Evolutionary conservation across 495 filamentous ascomycete genomes (phyloP).

Genomic region (Penicillium riverlandense): DNA sequence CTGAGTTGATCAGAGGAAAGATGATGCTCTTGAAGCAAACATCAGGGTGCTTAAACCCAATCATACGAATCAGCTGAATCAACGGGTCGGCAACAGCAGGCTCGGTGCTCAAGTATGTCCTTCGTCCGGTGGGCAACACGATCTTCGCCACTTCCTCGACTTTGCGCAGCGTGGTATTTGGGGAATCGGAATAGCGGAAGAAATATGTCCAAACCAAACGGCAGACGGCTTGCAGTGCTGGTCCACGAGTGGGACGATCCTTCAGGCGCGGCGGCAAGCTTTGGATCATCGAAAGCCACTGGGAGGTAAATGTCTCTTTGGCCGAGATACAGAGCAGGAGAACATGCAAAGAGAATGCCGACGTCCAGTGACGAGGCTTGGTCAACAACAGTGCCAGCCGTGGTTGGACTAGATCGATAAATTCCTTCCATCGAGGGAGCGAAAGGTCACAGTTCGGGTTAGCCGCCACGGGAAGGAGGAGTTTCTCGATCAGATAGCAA

Average conservation of each 20-base stretch:
- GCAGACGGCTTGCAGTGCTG: conserved; percentile 81
- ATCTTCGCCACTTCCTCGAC: conserved; percentile 81
- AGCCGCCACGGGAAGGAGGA: conserved; percentile 82
- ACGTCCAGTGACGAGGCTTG: conserved; percentile 85
- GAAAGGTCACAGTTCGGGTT: conserved; percentile 65
- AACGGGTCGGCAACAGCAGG: conserved; percentile 76
- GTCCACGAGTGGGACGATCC: conserved; percentile 70
- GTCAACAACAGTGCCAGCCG: conserved; percentile 73
- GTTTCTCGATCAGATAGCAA: conserved; percentile 79
- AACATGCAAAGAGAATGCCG: conserved; percentile 78
- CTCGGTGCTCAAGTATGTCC: conserved; percentile 73
- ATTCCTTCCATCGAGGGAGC: conserved; percentile 76
- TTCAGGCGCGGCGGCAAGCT: conserved; percentile 72
- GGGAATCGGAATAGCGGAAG: conserved; percentile 70
- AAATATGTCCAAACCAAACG: conserved; percentile 95
- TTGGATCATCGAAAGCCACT: conserved; percentile 77
- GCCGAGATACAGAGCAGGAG: conserved; percentile 82
- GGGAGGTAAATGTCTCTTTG: conserved; percentile 69
- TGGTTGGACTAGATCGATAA: conserved; percentile 66
- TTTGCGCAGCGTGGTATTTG: conserved; percentile 62
- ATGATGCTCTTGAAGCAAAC: conserved; percentile 87
- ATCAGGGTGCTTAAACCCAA: conserved; percentile 89
- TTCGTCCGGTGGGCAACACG: conserved; percentile 70
- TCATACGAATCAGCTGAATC: conserved; percentile 89
- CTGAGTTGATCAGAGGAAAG: conserved; percentile 90